Percentiles rank a stretch among this genome's conserved stretches.
phyloP scores from a whole-genome alignment of 164 flowering plant species.

The Kalanchoe fedtschenkoi region DNA sequence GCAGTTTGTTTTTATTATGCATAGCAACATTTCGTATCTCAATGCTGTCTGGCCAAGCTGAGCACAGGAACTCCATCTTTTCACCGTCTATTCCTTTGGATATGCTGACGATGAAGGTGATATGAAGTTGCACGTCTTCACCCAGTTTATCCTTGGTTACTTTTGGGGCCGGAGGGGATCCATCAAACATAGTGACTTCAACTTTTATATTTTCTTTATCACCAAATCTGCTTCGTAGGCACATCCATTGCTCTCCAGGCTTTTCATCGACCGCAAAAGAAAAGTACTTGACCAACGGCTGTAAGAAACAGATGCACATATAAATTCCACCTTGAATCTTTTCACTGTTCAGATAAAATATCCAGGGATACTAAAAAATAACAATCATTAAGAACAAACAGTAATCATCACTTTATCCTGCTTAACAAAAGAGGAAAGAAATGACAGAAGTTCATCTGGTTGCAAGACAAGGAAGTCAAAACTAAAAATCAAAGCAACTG shows the following conservation, averaged over 20 bases:
- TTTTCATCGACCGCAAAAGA: slow-evolving; percentile 40
- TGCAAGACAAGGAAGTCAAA: not conserved
- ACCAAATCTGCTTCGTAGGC: slow-evolving; percentile 29
- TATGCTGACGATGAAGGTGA: slow-evolving; percentile 38
- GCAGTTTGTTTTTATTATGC: slow-evolving; percentile 12
- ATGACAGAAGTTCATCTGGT: not conserved
- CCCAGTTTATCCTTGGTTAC: slow-evolving; percentile 5
- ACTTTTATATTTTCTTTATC: slow-evolving; percentile 47
- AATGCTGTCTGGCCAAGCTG: slow-evolving; percentile 51
- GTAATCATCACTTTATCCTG: not conserved
- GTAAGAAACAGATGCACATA: not conserved
- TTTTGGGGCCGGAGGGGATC: slow-evolving; percentile 27
- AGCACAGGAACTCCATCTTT: slow-evolving; percentile 47
- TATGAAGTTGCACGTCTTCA: slow-evolving; percentile 33
- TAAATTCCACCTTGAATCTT: not conserved
- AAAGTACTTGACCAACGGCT: slow-evolving; percentile 27
- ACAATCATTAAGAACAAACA: not conserved
- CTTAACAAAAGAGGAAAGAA: no score
- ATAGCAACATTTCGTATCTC: slow-evolving; percentile 31
- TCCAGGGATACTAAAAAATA: not conserved
- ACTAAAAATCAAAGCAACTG: not conserved
- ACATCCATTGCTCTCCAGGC: slow-evolving; percentile 61
- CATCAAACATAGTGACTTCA: slow-evolving; percentile 66
- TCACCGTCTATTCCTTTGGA: slow-evolving; percentile 25
- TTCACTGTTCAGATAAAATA: not conserved